Evolutionary conservation across 2,329 filamentous ascomycete species (phyloP), one percentile per base, ranked within the genome.

Genomic region (Talaromyces sp.): DNA sequence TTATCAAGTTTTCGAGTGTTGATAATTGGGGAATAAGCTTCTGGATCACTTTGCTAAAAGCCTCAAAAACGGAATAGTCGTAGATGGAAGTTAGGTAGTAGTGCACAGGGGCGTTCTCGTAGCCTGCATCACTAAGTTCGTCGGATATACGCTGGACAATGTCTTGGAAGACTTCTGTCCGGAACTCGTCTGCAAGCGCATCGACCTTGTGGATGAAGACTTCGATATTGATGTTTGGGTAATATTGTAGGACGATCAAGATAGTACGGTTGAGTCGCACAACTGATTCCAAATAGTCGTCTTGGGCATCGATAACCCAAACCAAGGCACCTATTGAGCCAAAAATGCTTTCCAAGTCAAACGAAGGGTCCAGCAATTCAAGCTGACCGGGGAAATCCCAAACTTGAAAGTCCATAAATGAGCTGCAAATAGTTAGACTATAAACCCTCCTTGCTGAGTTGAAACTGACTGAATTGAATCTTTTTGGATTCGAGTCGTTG

Each of bases 201-300:
- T 99, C 95, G 39, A 97, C 94, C 78, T 99, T 99, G 85, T 99
- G 95, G 72, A 99, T 96, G 78, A 99, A 98, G 60, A 99, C 94
- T 76, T 98, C 94, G 69, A 99, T 91, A 78, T 97, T 97, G 80
- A 98, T 95, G 74, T 92, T 90, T 2, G 94, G 93, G 74, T 96
- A 97, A 67, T 87, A 88, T 69, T 92, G 88, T 75, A 97, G 92
- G 1, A 99, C 87, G 69, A 92, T 91, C 65, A 97, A 83, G 68
- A 98, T 96, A 8, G 93, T 97, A 63, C 88, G 84, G 78, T 97
- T 96, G 33, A 99, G 86, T 9, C 92, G 89, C 62, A 88, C 87
- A 57, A 99, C 91, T 19, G 93, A 91, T 76, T 97, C 93, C 63
- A 97, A 87, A 75, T 98, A 99, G 77, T 99, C 95, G 75, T 99